Conservation (phyloP, 306 rosid genomes). For the Rosa lucieae region DNA sequence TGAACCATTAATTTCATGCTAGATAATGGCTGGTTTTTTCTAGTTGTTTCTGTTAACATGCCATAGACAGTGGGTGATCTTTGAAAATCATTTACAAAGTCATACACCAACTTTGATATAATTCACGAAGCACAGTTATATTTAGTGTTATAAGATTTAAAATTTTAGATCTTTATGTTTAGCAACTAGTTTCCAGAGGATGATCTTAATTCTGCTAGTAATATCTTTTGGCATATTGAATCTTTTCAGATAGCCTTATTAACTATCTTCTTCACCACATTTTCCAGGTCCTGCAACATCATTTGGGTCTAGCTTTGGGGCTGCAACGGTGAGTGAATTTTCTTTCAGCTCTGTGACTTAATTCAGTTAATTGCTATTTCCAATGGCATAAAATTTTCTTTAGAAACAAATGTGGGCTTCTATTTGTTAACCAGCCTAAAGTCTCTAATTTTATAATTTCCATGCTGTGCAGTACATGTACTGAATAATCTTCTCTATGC, state of each 20-base stretch:
- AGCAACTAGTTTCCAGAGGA: not conserved
- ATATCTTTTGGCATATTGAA: not conserved
- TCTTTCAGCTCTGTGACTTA: constrained; percentile 17
- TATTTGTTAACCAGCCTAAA: constrained; percentile 4
- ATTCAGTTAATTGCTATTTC: not conserved
- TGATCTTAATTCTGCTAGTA: constrained; percentile 1
- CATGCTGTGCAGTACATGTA: constrained; percentile 22
- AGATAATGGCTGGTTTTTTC: not conserved
- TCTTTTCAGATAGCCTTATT: not conserved
- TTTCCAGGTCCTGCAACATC: constrained; percentile 72
- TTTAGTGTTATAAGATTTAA: not conserved
- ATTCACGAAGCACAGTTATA: not conserved
- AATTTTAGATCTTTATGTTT: not conserved
- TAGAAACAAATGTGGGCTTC: not conserved
- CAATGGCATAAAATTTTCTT: not conserved
- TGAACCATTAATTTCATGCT: not conserved
- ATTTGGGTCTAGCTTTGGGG: constrained; percentile 88
- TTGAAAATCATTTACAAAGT: not conserved
- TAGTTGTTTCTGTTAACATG: not conserved
- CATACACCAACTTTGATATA: not conserved
- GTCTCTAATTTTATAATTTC: not conserved
- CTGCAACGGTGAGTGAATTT: constrained; percentile 57
- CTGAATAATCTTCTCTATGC: constrained; percentile 18
- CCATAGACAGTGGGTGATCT: not conserved
- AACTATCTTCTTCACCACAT: not conserved